Percentiles rank a stretch among this genome's conserved stretches.
Conservation (phyloP, 1,284 basidiomycete species). For the Xerocomus amazonicus region DNA sequence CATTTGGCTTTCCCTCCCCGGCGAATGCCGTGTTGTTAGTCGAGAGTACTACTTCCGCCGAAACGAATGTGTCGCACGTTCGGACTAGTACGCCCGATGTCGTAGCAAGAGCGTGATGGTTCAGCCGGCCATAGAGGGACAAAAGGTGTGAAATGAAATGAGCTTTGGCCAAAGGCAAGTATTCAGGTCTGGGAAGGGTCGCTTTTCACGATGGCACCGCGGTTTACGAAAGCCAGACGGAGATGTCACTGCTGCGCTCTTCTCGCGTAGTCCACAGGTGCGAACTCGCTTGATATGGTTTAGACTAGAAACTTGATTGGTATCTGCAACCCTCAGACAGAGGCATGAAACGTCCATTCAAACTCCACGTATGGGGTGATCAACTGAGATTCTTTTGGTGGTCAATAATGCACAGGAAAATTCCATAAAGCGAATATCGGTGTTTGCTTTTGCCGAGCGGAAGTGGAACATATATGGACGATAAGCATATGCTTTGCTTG, state of each 20-base stretch:
- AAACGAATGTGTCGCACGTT: too few species aligned
- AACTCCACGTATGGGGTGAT: slow-evolving; percentile 2
- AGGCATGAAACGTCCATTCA: slow-evolving; percentile 13
- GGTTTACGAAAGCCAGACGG: slow-evolving; percentile 19
- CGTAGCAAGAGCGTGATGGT: too few species aligned
- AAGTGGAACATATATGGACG: background rate
- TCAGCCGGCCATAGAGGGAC: too few species aligned
- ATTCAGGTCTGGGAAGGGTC: background rate
- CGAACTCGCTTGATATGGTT: slow-evolving; percentile 12
- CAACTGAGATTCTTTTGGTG: too few species aligned
- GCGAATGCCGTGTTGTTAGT: background rate
- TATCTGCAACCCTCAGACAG: background rate
- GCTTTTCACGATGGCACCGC: background rate
- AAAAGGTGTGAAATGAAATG: too few species aligned
- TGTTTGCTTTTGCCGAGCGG: background rate
- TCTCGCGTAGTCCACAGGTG: slow-evolving; percentile 9
- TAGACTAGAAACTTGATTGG: slow-evolving; percentile 9
- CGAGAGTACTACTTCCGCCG: too few species aligned
- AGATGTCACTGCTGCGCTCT: slow-evolving; percentile 4
- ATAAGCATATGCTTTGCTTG: background rate
- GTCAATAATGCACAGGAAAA: background rate
- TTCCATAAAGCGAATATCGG: background rate
- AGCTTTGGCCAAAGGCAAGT: too few species aligned
- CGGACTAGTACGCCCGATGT: too few species aligned
- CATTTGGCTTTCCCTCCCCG: background rate